Base-by-base conservation (phyloP, 2,329 filamentous ascomycete genomes). In the Biscogniauxia mediterranea region DNA sequence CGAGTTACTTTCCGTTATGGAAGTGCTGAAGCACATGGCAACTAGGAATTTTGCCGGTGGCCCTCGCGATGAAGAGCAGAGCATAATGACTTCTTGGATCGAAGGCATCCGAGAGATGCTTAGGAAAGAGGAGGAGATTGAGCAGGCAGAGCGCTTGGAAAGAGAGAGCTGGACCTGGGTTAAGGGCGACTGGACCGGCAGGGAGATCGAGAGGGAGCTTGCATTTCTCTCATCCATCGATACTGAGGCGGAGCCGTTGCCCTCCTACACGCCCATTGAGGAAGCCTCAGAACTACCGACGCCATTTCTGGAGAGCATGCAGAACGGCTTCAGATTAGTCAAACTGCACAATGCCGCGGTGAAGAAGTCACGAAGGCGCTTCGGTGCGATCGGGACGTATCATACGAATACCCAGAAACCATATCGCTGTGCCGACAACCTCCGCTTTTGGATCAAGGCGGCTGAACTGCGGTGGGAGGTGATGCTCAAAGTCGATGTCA, bases 401-500 rank as follows among this genome's bases (percentile, higher is more conserved):
- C 95, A 98, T 75, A 89, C 88, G n/a, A 93, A 99, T 75, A 94
- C 95, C 9, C 89, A 87, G 62, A 98, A 98, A 77, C 95, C 95
- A 0, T 99, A 99, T 75, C 89, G 95, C 55, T 89, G 89, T 64
- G 92, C 93, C 2, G 95, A 99, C 69, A 99, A 99, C 74, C 82
- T 99, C 64, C 87, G 93, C 50, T 99, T 90, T 80, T 99, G 95
- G 94, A 85, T 91, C 77, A 99, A 99, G 79, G 95, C 94, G 1
- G 93, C 93, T 7, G 93, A 99, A 78, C 82, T 98, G 61, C 87
- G 95, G 59, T 99, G 94, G 89, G 95, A 98, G 77, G 85, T 93
- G 49, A 85, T 90, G 68, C 81, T 98, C 56, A 86, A 89, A 65
- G 83, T 97, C 58, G 92, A 97, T 71, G 92, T 94, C 21, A 89